Conservation (phyloP, 495 filamentous ascomycete genomes). For the Penicillium fimorum region DNA sequence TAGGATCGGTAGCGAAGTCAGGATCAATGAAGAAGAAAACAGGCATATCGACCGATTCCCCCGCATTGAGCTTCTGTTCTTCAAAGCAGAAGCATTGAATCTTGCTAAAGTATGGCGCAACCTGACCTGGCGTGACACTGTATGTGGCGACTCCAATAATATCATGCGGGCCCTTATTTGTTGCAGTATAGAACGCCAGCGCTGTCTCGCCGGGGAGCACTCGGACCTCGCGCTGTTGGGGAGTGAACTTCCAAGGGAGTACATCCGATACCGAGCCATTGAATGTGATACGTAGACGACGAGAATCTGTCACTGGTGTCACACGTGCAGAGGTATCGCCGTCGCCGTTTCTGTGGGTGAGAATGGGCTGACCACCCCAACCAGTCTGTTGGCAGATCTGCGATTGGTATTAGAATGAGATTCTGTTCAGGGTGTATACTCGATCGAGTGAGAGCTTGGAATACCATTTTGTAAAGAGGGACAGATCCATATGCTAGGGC, state of each 20-base stretch:
- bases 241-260: constrained; percentile 94
- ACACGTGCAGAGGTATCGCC: constrained; percentile 70
- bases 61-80: constrained; percentile 88
- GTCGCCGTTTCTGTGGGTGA: constrained; percentile 65
- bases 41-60: constrained; percentile 98
- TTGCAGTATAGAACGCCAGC: constrained; percentile 96
- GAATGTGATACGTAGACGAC: constrained; percentile 93
- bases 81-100: constrained; percentile 99
- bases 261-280: constrained; percentile 91
- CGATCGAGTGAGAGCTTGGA: background rate
- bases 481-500: constrained; percentile 94
- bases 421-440: background rate
- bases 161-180: constrained; percentile 81
- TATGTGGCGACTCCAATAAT: constrained; percentile 99
- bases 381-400: constrained; percentile 96
- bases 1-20: constrained; percentile 85
- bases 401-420: constrained; percentile 6
- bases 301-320: constrained; percentile 72
- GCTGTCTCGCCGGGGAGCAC: constrained; percentile 96
- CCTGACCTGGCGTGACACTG: constrained; percentile 91
- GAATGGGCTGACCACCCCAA: constrained; percentile 90
- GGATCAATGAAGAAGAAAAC: constrained; percentile 99
- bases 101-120: constrained; percentile 97
- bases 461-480: constrained; percentile 95
- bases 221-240: constrained; percentile 94